These are phyloP conservation scores for Aspergillus glaucus DNA, from an alignment of 2,329 filamentous ascomycete genomes.

Conservation along the genomic window DNA sequence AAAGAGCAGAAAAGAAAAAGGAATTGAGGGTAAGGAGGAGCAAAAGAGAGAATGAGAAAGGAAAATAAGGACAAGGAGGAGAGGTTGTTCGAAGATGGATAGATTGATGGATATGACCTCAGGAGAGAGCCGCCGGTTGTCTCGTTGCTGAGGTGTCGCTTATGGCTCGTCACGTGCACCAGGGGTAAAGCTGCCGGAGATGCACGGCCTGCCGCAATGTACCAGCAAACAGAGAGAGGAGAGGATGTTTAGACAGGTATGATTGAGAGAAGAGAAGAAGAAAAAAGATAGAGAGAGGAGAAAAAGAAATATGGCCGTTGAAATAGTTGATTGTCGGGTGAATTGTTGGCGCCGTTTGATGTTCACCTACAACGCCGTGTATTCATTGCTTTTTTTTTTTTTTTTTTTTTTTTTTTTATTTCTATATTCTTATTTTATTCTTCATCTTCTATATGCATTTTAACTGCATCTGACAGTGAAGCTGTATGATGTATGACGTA, in stretches of 20 bases:
- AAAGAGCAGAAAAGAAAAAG: conserved; percentile 12
- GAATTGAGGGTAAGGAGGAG: conserved; percentile 12
- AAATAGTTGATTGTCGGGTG: no score
- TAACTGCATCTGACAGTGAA: not conserved
- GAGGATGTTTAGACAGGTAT: not conserved
- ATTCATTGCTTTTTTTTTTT: no score
- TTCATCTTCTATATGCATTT: not conserved
- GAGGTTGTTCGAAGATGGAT: conserved; percentile 8
- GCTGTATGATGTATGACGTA: not conserved
- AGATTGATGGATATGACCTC: conserved; percentile 30
- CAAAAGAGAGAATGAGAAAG: conserved; percentile 13
- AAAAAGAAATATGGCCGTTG: not conserved
- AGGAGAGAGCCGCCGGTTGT: conserved; percentile 32
- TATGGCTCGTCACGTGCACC: conserved; percentile 30
- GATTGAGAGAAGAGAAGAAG: not conserved
- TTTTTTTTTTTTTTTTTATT: no score
- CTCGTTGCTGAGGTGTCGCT: conserved; percentile 38
- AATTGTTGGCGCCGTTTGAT: no score
- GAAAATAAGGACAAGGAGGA: conserved; percentile 10
- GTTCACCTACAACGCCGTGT: no score
- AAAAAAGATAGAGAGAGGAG: not conserved
- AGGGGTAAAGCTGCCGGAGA: conserved; percentile 13
- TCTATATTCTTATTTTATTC: no score
- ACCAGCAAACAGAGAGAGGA: not conserved
- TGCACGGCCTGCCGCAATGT: not conserved